These are phyloP conservation scores for Penicillium antarcticum DNA, from an alignment of 495 filamentous ascomycete species.

Conservation along the genomic window DNA sequence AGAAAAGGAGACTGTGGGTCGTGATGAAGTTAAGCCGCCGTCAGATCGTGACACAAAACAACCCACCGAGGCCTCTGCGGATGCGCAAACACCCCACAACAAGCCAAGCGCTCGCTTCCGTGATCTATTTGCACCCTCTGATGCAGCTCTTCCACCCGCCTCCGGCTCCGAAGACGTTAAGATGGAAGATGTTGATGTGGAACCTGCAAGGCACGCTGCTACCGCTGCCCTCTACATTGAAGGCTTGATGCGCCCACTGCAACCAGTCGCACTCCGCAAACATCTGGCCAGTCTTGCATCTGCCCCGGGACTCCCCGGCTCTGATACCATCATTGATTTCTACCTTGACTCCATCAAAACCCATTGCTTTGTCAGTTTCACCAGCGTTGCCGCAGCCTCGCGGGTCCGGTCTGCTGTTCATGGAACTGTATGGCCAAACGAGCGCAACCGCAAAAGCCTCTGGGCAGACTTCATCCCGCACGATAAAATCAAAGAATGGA, in stretches of 20 bases:
- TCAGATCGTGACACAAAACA: not conserved
- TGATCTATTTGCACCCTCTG: constrained; percentile 43
- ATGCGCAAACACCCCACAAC: not conserved
- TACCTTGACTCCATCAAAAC: constrained; percentile 82
- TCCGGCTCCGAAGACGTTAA: constrained; percentile 23
- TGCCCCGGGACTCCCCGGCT: constrained; percentile 47
- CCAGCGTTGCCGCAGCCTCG: constrained; percentile 63
- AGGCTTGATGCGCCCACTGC: constrained; percentile 85
- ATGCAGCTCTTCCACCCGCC: constrained; percentile 15
- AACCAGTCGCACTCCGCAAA: constrained; percentile 55
- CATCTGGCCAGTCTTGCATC: constrained; percentile 69
- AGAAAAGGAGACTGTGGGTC: constrained; percentile 12
- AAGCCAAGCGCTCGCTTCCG: constrained; percentile 53
- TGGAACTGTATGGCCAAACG: constrained; percentile 77
- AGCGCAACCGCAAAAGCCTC: constrained; percentile 76
- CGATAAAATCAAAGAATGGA: constrained; percentile 70
- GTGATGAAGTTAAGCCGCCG: constrained; percentile 4
- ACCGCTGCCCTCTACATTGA: constrained; percentile 88
- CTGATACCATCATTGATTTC: constrained; percentile 60
- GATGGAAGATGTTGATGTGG: constrained; percentile 47
- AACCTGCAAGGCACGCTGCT: constrained; percentile 74
- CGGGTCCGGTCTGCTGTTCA: constrained; percentile 78
- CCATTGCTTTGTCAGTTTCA: constrained; percentile 78
- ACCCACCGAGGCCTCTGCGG: not conserved
- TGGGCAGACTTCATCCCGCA: constrained; percentile 91